A percentile compares a stretch with the other conserved stretches of the same genome.
Conservation (phyloP, 2,329 filamentous ascomycete genomes). For the Aspergillus thermomutatus region DNA sequence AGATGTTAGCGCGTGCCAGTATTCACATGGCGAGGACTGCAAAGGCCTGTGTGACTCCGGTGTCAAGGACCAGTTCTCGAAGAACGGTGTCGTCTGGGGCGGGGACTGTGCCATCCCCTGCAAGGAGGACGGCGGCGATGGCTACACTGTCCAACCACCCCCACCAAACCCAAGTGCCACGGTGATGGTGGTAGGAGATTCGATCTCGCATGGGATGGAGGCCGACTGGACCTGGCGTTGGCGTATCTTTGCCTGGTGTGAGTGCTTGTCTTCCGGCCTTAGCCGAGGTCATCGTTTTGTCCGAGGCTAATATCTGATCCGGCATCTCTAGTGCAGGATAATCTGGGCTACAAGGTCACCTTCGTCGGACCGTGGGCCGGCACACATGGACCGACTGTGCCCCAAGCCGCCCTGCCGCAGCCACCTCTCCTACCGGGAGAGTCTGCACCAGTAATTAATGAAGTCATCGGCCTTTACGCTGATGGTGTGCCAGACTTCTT, state of each 20-base stretch:
- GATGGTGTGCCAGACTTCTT: neutral
- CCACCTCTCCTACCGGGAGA: neutral
- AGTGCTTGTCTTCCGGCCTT: neutral
- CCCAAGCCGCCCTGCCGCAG: neutral
- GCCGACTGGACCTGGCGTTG: conserved; percentile 1
- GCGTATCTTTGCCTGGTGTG: neutral
- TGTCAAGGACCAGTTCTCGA: neutral
- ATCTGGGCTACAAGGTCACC: neutral
- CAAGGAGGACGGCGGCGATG: neutral
- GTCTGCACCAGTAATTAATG: neutral
- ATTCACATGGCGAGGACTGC: neutral
- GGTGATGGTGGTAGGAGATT: conserved; percentile 1
- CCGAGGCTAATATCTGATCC: neutral
- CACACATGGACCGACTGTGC: neutral
- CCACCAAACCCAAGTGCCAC: neutral
- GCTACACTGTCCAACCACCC: neutral
- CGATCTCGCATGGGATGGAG: neutral
- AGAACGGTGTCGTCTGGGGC: neutral
- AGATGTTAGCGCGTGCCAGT: neutral
- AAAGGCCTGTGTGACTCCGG: neutral
- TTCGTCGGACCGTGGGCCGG: neutral
- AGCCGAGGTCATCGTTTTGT: neutral
- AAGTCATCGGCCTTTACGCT: neutral
- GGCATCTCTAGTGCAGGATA: neutral
- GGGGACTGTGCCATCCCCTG: neutral